Evolutionary conservation across 345 rosid species (phyloP).

Genomic region (Eucalyptus pauciflora): DNA sequence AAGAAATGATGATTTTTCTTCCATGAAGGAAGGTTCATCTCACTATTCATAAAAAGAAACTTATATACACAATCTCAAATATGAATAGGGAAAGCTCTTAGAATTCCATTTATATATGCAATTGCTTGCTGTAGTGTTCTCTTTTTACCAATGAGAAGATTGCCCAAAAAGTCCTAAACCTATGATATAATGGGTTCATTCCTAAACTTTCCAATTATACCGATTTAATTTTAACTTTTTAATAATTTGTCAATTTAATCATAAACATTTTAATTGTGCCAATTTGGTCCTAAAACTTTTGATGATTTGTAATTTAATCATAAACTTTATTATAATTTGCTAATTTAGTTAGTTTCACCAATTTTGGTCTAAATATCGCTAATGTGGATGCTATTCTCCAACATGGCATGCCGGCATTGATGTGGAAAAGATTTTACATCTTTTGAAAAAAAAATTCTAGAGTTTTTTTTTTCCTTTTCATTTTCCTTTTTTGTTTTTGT

Average conservation of each 20-base stretch:
- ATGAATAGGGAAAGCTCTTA: background rate
- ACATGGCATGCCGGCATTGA: accelerated
- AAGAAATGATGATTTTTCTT: background rate
- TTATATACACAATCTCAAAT: background rate
- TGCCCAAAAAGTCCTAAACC: background rate
- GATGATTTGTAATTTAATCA: background rate
- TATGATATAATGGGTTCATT: background rate
- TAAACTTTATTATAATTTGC: too few relatives aligned
- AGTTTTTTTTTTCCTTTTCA: too few relatives aligned
- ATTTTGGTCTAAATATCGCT: background rate
- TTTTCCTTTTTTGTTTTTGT: too few relatives aligned
- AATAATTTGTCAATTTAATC: too few relatives aligned
- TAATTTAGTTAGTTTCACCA: background rate
- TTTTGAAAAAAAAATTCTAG: background rate
- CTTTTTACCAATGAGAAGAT: background rate
- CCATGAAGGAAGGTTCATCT: background rate
- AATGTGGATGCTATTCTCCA: background rate
- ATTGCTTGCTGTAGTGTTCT: background rate
- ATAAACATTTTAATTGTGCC: too few relatives aligned
- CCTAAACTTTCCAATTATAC: too few relatives aligned
- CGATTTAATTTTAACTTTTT: too few relatives aligned
- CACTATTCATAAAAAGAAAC: background rate
- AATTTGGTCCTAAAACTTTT: too few relatives aligned
- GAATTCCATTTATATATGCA: background rate
- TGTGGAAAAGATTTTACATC: background rate